Conservation (phyloP, 306 rosid species). For the Albizia julibrissin region DNA sequence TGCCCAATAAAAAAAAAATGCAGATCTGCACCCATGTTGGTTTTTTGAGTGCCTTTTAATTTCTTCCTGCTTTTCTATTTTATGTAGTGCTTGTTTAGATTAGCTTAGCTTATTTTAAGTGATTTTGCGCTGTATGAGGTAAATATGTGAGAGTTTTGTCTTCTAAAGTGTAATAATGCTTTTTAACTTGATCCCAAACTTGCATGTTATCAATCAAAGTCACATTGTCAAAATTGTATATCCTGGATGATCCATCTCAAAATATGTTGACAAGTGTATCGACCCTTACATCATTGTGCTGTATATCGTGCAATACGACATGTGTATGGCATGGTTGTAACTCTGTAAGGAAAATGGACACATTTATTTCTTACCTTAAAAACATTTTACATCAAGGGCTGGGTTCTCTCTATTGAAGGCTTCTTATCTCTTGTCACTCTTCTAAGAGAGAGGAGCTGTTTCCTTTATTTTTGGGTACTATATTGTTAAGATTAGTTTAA, state of each 20-base stretch:
- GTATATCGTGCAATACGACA: not conserved
- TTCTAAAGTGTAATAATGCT: no score
- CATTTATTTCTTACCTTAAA: not conserved
- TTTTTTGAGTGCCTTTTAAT: not conserved
- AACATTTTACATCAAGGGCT: not conserved
- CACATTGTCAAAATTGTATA: not conserved
- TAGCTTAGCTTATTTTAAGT: not conserved
- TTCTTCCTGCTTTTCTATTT: not conserved
- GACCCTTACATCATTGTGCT: not conserved
- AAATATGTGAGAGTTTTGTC: no score
- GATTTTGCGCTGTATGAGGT: not conserved
- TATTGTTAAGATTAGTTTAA: not conserved
- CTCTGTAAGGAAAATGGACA: not conserved
- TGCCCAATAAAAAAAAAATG: not conserved
- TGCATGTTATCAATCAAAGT: not conserved
- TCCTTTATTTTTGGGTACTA: not conserved
- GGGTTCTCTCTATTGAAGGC: not conserved
- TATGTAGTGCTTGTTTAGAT: not conserved
- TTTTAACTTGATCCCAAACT: no score
- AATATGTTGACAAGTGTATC: not conserved
- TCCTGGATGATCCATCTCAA: not conserved
- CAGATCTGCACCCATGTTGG: not conserved
- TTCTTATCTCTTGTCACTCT: not conserved
- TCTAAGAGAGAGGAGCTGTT: not conserved
- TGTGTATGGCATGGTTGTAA: not conserved